Conservation (phyloP, 495 filamentous ascomycete species). For the Aspergillus coremiiformis region DNA sequence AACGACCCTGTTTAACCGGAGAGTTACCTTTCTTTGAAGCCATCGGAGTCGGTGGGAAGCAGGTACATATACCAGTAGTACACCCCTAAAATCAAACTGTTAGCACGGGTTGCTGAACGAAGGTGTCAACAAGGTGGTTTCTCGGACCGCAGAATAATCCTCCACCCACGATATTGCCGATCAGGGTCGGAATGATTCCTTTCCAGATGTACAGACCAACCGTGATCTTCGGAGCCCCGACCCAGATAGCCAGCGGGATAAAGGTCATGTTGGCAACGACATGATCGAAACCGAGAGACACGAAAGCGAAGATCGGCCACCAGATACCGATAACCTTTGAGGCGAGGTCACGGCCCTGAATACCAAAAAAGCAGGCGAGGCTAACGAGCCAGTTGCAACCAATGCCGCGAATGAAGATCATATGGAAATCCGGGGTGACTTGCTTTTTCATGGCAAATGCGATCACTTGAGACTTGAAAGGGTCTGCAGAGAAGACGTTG, state of each 20-base stretch:
- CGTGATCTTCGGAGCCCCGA: constrained; percentile 40
- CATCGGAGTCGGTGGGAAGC: constrained; percentile 17
- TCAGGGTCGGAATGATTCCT: constrained; percentile 49
- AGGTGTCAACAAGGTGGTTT: neutral
- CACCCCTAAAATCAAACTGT: constrained; percentile 31
- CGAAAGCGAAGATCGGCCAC: constrained; percentile 56
- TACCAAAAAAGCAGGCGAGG: constrained; percentile 50
- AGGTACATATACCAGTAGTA: constrained; percentile 50
- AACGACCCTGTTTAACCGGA: constrained; percentile 5
- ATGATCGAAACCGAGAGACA: constrained; percentile 52
- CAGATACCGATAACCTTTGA: constrained; percentile 57
- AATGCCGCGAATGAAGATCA: constrained; percentile 54
- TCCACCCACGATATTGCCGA: constrained; percentile 43
- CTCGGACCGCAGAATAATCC: neutral
- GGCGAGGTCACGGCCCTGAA: constrained; percentile 47
- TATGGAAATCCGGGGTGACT: constrained; percentile 49
- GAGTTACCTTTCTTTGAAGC: constrained; percentile 11
- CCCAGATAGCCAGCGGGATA: constrained; percentile 50
- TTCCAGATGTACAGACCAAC: constrained; percentile 59
- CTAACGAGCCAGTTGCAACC: constrained; percentile 61
- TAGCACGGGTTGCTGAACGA: neutral
- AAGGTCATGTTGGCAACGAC: constrained; percentile 62
- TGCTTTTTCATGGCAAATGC: constrained; percentile 48
- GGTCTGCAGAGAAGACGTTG: constrained; percentile 45
- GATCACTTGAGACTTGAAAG: constrained; percentile 44